Conservation (phyloP, 257 asterid species). For the Petrea volubilis region DNA sequence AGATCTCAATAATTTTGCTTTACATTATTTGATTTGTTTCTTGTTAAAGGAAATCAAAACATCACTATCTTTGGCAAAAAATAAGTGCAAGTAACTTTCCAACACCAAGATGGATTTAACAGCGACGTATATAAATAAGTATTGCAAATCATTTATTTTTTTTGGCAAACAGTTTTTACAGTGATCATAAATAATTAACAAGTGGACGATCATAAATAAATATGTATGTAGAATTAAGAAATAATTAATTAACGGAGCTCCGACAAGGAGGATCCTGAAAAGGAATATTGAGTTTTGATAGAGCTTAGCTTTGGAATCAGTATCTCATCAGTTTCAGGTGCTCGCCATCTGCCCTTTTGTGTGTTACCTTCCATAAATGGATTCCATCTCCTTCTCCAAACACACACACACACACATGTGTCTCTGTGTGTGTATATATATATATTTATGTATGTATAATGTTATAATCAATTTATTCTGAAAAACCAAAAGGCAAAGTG, state of each 20-base stretch:
- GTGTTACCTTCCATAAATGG: not conserved
- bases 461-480: not conserved
- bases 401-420: not conserved
- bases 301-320: conserved; percentile 24
- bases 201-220: not conserved
- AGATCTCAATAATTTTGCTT: conserved; percentile 29
- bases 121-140: not conserved
- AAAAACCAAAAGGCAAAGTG: conserved; percentile 6
- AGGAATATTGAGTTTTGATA: not conserved
- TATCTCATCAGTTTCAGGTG: conserved; percentile 8
- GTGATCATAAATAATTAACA: not conserved
- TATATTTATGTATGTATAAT: too few species aligned
- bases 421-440: too few species aligned
- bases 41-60: conserved; percentile 12
- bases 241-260: not conserved
- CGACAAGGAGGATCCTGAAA: conserved; percentile 27
- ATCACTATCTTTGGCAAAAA: conserved; percentile 18
- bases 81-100: not conserved
- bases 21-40: conserved; percentile 19
- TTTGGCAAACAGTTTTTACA: too few species aligned
- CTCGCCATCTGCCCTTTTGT: not conserved
- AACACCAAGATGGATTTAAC: not conserved
- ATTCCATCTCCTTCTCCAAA: not conserved
- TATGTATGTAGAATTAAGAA: not conserved
- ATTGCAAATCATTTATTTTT: too few species aligned